phyloP scores from a whole-genome alignment of 2,329 filamentous ascomycete genomes.

The Diaporthe eres region DNA sequence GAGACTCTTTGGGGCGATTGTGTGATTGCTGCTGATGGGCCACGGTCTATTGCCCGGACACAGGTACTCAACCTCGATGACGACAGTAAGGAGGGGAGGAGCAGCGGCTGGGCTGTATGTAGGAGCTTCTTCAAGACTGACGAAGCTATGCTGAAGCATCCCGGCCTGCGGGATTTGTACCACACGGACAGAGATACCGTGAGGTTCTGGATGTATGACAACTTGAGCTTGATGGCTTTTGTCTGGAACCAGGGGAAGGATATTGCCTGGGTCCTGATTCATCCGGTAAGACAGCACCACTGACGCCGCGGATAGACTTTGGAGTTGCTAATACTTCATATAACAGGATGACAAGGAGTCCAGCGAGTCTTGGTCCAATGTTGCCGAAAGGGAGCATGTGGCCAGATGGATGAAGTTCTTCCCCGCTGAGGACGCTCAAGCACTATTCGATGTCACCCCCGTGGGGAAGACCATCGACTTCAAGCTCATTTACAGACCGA shows the following conservation, averaged over 20 bases:
- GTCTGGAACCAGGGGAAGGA: not conserved
- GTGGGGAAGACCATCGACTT: conserved; percentile 8
- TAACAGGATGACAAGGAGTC: conserved; percentile 1
- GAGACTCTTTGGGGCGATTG: not conserved
- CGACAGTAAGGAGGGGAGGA: not conserved
- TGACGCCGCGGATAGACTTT: accelerated
- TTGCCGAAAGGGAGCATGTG: conserved; percentile 6
- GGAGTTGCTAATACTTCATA: not conserved
- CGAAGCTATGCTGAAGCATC: not conserved
- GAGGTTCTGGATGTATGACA: conserved; percentile 1
- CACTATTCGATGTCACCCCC: conserved; percentile 4
- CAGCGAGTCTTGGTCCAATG: conserved; percentile 1
- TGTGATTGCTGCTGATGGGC: conserved; percentile 2
- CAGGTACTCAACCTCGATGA: not conserved
- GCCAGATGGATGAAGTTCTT: not conserved
- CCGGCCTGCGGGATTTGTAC: not conserved
- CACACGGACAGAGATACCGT: not conserved
- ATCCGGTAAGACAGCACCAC: not conserved
- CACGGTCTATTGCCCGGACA: not conserved
- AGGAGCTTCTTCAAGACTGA: conserved; percentile 6
- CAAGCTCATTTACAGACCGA: conserved; percentile 8
- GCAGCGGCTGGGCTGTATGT: not conserved
- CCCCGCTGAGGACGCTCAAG: not conserved
- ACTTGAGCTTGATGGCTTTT: not conserved
- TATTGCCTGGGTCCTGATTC: conserved; percentile 4